Percentiles rank a stretch among this genome's conserved stretches.
phyloP scores from a whole-genome alignment of 352 stramenopile genomes.

The Globisporangium lucens region DNA sequence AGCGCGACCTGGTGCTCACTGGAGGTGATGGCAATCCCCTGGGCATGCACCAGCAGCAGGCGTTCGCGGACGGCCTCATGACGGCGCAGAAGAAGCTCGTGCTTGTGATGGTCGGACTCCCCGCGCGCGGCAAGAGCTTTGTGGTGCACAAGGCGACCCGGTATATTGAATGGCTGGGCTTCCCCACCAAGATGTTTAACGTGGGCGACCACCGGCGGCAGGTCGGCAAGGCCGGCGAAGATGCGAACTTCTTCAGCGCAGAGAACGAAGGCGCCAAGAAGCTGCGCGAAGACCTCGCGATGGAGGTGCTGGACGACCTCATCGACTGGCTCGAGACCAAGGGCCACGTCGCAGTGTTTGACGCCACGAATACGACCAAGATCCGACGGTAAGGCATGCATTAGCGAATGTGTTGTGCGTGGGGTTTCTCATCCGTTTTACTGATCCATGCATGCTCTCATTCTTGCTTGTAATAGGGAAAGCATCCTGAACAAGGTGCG shows the following conservation, averaged over 20 bases:
- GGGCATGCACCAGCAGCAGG: constrained; percentile 17
- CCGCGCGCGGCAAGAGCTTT: constrained; percentile 94
- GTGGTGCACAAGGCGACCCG: constrained; percentile 91
- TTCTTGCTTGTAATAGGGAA: constrained; percentile 24
- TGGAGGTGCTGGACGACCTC: constrained; percentile 84
- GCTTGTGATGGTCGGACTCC: constrained; percentile 93
- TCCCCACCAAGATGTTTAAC: constrained; percentile 93
- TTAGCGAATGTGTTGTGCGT: background rate
- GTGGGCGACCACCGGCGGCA: constrained; percentile 91
- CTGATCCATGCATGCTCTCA: background rate
- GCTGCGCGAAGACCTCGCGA: constrained; percentile 88
- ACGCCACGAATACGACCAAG: constrained; percentile 95
- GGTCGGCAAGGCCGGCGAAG: constrained; percentile 61
- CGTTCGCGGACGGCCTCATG: constrained; percentile 54
- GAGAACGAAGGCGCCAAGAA: constrained; percentile 81
- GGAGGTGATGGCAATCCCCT: constrained; percentile 25
- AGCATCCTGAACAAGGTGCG: constrained; percentile 64
- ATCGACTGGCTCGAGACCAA: constrained; percentile 89
- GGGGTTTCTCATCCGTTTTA: constrained; percentile 10
- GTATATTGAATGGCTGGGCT: constrained; percentile 93
- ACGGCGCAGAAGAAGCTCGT: constrained; percentile 87
- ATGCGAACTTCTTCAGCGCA: constrained; percentile 90
- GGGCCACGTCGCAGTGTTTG: constrained; percentile 92
- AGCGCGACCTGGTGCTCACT: constrained; percentile 31
- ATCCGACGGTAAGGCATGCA: constrained; percentile 29